Evolutionary conservation across 2,329 filamentous ascomycete genomes (phyloP).

Genomic region (Trichoderma koningii): DNA sequence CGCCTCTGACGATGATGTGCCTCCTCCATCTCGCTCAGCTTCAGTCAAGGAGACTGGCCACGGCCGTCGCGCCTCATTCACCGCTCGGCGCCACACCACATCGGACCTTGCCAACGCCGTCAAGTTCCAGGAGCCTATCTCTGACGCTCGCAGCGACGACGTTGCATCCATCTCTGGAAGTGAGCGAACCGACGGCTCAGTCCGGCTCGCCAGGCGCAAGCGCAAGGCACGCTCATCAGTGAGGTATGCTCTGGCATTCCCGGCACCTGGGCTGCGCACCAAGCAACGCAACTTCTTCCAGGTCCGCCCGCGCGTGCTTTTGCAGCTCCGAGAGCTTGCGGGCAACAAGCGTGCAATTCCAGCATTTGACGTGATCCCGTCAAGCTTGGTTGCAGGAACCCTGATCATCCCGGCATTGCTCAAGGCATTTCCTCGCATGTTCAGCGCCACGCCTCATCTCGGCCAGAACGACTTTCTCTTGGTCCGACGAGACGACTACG

Average conservation of each 20-base stretch:
- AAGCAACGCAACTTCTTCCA: conserved; percentile 68
- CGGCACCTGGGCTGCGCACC: conserved; percentile 59
- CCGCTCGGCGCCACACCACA: conserved; percentile 36
- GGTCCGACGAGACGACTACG: conserved; percentile 70
- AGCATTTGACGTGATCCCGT: conserved; percentile 72
- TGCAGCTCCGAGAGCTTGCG: conserved; percentile 71
- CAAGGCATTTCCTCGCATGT: conserved; percentile 64
- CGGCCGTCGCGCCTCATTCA: conserved; percentile 18
- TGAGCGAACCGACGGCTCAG: conserved; percentile 47
- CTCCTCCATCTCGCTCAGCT: conserved; percentile 3
- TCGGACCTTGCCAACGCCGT: conserved; percentile 46
- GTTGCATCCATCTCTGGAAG: conserved; percentile 48
- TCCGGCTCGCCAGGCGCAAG: conserved; percentile 46
- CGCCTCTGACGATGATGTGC: neutral
- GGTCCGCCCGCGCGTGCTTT: conserved; percentile 66
- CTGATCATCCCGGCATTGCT: conserved; percentile 61
- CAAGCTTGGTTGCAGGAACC: conserved; percentile 58
- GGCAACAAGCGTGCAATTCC: conserved; percentile 62
- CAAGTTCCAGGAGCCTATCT: conserved; percentile 47
- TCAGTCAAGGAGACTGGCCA: conserved; percentile 15
- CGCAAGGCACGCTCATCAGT: conserved; percentile 58
- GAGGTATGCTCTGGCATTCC: conserved; percentile 67
- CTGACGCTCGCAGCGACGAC: conserved; percentile 50
- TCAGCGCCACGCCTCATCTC: conserved; percentile 63
- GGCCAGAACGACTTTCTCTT: conserved; percentile 71